phyloP scores from a whole-genome alignment of 768 basidiomycete species.

The Tephrocybe sp. region DNA sequence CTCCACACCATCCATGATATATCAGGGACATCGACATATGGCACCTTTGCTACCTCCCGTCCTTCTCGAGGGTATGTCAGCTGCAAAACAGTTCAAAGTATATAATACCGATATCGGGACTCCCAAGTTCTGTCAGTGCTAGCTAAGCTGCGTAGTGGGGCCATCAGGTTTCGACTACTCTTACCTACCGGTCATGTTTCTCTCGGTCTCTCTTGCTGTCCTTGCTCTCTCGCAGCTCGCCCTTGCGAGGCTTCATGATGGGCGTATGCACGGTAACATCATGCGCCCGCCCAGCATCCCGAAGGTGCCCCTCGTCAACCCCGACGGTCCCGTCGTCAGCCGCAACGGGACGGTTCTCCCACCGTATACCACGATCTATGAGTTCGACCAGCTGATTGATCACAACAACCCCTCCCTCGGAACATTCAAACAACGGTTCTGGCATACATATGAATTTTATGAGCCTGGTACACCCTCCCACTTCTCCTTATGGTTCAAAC shows the following conservation, averaged over 20 bases:
- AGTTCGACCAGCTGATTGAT: slow-evolving; percentile 59
- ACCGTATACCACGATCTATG: slow-evolving; percentile 45
- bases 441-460: slow-evolving; percentile 69
- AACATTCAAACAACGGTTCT: slow-evolving; percentile 75
- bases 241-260: slow-evolving; percentile 29
- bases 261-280: slow-evolving; percentile 41
- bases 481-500: not conserved
- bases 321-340: slow-evolving; percentile 35
- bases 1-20: not conserved
- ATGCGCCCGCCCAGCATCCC: slow-evolving; percentile 36
- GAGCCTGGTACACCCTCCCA: slow-evolving; percentile 37
- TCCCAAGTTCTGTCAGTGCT: too few species aligned
- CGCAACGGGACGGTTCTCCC: slow-evolving; percentile 45
- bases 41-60: not conserved
- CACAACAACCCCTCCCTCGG: slow-evolving; percentile 56
- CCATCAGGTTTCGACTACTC: too few species aligned
- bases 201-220: not conserved
- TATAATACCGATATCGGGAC: too few species aligned
- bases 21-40: not conserved
- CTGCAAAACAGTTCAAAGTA: not conserved
- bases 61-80: not conserved
- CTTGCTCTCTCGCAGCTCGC: slow-evolving; percentile 20
- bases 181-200: not conserved
- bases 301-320: slow-evolving; percentile 22
- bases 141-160: too few species aligned